Base-by-base conservation (phyloP, 2,329 filamentous ascomycete species). In the Curvularia eragrostidis region DNA sequence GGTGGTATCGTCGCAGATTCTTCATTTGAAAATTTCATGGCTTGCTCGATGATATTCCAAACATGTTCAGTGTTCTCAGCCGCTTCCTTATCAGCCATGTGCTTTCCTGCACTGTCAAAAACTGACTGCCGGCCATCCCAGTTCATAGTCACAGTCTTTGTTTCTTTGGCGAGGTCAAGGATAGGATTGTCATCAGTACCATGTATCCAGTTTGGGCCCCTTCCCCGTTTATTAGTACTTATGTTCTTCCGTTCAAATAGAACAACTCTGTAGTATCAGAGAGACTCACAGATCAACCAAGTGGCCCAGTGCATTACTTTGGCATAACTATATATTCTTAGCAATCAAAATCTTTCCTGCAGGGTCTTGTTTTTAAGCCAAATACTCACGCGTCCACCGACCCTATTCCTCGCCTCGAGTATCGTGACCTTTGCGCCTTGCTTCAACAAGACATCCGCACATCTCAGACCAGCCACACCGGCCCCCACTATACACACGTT, bases 151-250 rank as follows among this genome's bases (percentile, higher is more conserved):
- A 74, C 62, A 0, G 84, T 91, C 1, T 80, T 77, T 0, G 88
- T 91, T 61, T 84, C 78, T 63, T 82, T 84, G 12, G 88, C 89
- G 18, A 92, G 78, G 42, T 89, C 85, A 38, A 89, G 74, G 15
- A 91, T 89, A 0, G 89, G 88, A 68, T 92, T 93, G 61, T 87
- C 81, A 0, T 85, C 79, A 5, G 88, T 91, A 32, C 90, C 89
- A 59, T 93, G 89, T 50, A 93, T 91, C 89, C 89, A 93, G 67
- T 92, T 93, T n/a, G 89, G 88, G 0, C 90, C 90, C 30, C 84
- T 87, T 49, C 3, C 4, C 10, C 18, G 6, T 24, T 2, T 10
- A 26, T 46, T 3, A 57, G 38, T 39, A 28, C 13, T 46, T 26
- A 41, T 9, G 32, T 10, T 19, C 23, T 34, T 36, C 8, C 8